Percentiles rank a stretch among this genome's conserved stretches.
Conservation (phyloP, 1,284 basidiomycete genomes). For the Ganoderma sp. region DNA sequence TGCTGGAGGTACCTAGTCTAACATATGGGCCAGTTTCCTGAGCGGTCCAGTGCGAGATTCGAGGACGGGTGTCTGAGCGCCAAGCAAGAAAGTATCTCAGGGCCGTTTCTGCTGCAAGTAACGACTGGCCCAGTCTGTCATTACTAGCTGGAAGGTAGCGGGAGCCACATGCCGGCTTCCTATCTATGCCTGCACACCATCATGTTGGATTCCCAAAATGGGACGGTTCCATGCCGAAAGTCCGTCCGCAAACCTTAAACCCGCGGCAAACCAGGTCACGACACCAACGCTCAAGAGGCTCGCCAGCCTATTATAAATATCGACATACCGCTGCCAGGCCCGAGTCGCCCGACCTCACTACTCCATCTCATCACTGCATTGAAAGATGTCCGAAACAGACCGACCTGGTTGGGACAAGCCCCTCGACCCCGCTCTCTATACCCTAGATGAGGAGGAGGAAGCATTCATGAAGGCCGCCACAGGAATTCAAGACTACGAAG, state of each 20-base stretch:
- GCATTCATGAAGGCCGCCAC: slow-evolving; percentile 30
- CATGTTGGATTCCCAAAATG: neutral
- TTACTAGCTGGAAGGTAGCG: too few species aligned
- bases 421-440: slow-evolving; percentile 23
- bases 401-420: slow-evolving; percentile 19
- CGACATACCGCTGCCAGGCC: neutral
- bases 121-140: too few species aligned
- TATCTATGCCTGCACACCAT: too few species aligned
- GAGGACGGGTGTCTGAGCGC: too few species aligned
- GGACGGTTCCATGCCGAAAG: neutral
- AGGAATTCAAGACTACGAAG: slow-evolving; percentile 28
- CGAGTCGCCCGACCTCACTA: neutral
- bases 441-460: slow-evolving; percentile 24
- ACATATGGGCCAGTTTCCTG: neutral
- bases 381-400: slow-evolving; percentile 19
- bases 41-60: too few species aligned
- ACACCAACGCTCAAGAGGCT: neutral
- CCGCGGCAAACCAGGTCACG: neutral
- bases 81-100: too few species aligned
- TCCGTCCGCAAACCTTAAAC: neutral
- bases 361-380: neutral
- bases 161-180: too few species aligned
- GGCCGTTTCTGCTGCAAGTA: too few species aligned
- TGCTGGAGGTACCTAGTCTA: neutral
- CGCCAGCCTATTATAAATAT: neutral